These are phyloP conservation scores for Peniophora sp. DNA, from an alignment of 1,284 basidiomycete genomes.

Conservation along the genomic window DNA sequence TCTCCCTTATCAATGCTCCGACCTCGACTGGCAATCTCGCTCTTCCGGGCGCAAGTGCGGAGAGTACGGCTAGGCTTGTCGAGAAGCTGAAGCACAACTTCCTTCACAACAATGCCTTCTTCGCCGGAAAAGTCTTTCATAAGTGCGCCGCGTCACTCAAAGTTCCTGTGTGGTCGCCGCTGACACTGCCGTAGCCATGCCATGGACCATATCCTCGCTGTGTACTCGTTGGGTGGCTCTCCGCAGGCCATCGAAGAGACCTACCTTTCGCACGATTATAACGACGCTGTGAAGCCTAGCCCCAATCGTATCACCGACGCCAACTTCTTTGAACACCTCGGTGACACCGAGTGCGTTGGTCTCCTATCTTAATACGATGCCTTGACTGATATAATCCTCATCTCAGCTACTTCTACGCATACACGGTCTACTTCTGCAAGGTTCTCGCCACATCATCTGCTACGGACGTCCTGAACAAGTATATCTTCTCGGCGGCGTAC, in stretches of 20 bases:
- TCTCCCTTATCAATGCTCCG: not conserved
- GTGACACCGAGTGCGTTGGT: conserved; percentile 34
- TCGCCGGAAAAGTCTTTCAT: not conserved
- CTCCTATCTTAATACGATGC: not conserved
- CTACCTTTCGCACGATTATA: conserved; percentile 34
- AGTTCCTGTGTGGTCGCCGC: not conserved
- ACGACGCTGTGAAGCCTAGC: conserved; percentile 30
- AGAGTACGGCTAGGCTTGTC: not conserved
- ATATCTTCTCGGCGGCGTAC: conserved; percentile 44
- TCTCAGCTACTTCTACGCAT: conserved; percentile 50
- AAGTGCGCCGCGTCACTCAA: not conserved
- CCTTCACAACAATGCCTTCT: not conserved
- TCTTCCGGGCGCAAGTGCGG: not conserved
- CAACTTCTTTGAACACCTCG: conserved; percentile 43
- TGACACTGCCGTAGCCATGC: conserved; percentile 30
- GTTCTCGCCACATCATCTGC: conserved; percentile 36
- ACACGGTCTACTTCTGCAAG: conserved; percentile 47
- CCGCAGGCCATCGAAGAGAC: conserved; percentile 30
- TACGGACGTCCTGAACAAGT: conserved; percentile 39
- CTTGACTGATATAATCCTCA: not conserved
- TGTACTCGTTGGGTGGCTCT: conserved; percentile 41
- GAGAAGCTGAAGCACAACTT: conserved; percentile 1
- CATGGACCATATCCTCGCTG: conserved; percentile 42
- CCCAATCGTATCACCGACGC: conserved; percentile 32
- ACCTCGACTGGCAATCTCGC: not conserved